Conservation (phyloP, 768 basidiomycete species). For the Hypholoma sublateritium region DNA sequence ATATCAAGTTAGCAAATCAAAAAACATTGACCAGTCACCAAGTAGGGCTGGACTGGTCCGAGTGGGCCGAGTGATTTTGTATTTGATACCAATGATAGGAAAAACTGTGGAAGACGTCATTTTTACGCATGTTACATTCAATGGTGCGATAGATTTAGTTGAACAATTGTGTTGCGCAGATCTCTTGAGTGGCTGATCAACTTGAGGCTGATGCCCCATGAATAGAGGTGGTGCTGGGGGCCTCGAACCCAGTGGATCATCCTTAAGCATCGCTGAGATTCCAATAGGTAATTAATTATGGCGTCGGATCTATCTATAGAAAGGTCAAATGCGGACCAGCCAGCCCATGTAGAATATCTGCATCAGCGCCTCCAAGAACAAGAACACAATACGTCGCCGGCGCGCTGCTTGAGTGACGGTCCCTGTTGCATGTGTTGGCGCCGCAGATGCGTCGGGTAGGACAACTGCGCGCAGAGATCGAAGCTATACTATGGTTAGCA, state of each 20-base stretch:
- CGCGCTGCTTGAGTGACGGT: constrained; percentile 80
- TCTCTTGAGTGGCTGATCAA: too few relatives aligned
- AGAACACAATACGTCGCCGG: constrained; percentile 82
- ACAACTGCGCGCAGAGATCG: constrained; percentile 92
- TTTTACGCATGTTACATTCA: too few relatives aligned
- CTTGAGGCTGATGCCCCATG: too few relatives aligned
- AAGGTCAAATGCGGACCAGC: constrained; percentile 53
- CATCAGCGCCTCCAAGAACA: constrained; percentile 80
- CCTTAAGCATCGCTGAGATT: not conserved
- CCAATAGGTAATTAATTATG: not conserved
- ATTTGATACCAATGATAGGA: too few relatives aligned
- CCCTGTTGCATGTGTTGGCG: constrained; percentile 42
- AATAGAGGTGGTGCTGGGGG: too few relatives aligned
- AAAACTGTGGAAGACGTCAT: too few relatives aligned
- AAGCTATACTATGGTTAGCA: constrained; percentile 47
- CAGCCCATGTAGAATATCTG: constrained; percentile 88
- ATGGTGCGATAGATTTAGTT: too few relatives aligned
- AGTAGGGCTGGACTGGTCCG: too few relatives aligned
- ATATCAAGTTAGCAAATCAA: too few relatives aligned
- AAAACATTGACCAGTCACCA: too few relatives aligned
- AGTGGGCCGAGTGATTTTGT: too few relatives aligned
- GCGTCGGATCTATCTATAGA: not conserved
- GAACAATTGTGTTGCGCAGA: too few relatives aligned
- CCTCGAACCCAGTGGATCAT: not conserved
- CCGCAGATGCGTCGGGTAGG: constrained; percentile 70